Evolutionary conservation across 441 rosid genomes (phyloP), one percentile per base, ranked within the genome.

Genomic region (Dalechampia spathulata): DNA sequence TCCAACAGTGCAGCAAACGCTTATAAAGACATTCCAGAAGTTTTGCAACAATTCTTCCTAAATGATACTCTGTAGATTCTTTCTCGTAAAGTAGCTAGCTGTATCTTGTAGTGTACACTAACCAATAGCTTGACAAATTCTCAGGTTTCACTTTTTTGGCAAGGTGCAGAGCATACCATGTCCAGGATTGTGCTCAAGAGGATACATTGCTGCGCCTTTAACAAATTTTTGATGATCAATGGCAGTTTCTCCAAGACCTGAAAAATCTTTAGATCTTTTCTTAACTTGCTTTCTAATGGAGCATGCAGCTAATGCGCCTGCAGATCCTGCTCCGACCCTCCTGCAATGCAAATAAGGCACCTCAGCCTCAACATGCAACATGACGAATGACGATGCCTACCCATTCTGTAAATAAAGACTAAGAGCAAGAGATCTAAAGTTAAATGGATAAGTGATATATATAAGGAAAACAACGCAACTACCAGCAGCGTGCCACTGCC

Each of bases 261-360:
- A 66, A 66, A 63, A 47, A 5, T 57, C 28, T 6, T 28, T 28
- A 55, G 61, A 62, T 68, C 73, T 75, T 71, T 72, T 73, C 55
- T 61, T 65, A 68, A 70, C 78, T 62, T 72, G 77, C 79, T 80
- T 87, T 58, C 66, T 69, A 32, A 85, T 70, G 0, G 84, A 74
- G 70, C 96, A 93, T 49, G 89, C 78, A 10, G 70, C 66, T 30
- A 73, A 69, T 34, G 90, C 89, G 20, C 81, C 89, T 52, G 14
- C 52, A 27, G 86, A 85, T 61, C 84, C 90, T 17, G 87, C 88
- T 67, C 95, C 96, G 57, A 85, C 88, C 81, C 86, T 76, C 88
- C 99, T 84, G 66, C 60, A 49, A 46, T 39, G 36, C 37, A 57
- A 42, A 42, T 20, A 50, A 32, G 30, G 43, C 49, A 49, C 15